Percentiles rank a stretch among this genome's conserved stretches.
Evolutionary conservation across 2,329 filamentous ascomycete species (phyloP).

Genomic region (Paecilomyces dactylethromorphus): DNA sequence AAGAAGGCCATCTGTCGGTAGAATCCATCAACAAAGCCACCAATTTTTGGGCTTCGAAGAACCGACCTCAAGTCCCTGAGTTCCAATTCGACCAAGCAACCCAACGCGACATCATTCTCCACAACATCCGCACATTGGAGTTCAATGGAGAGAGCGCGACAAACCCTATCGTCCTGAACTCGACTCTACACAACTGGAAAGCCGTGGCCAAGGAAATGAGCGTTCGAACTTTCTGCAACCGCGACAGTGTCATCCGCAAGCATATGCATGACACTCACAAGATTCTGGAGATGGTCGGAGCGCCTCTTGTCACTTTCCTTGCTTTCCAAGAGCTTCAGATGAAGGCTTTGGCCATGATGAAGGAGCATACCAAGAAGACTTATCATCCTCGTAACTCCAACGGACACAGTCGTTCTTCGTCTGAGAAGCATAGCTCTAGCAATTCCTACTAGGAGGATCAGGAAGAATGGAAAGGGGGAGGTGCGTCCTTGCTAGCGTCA

Average conservation of each 20-base stretch:
- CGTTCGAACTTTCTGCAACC: constrained; percentile 44
- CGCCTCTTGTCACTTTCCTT: constrained; percentile 28
- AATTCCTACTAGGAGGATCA: not conserved
- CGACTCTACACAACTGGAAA: constrained; percentile 45
- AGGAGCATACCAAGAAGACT: constrained; percentile 19
- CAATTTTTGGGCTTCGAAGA: constrained; percentile 39
- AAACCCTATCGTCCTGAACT: constrained; percentile 36
- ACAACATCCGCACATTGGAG: constrained; percentile 39
- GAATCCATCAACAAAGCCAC: constrained; percentile 34
- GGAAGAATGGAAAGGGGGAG: not conserved
- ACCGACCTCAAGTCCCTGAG: constrained; percentile 42
- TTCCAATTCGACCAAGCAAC: constrained; percentile 49
- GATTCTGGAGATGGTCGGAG: constrained; percentile 46
- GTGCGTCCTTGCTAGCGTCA: not conserved
- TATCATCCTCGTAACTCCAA: constrained; percentile 7
- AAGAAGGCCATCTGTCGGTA: constrained; percentile 29
- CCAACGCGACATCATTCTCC: constrained; percentile 41
- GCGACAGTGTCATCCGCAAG: constrained; percentile 44
- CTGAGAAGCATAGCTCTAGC: not conserved
- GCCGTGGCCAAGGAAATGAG: constrained; percentile 41
- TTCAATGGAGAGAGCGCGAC: constrained; percentile 40
- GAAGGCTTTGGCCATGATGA: constrained; percentile 25
- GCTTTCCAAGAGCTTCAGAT: constrained; percentile 33
- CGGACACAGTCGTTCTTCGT: constrained; percentile 4
- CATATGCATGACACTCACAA: constrained; percentile 43